Evolutionary conservation across 345 rosid species (phyloP).

Genomic region (Ricinus communis): DNA sequence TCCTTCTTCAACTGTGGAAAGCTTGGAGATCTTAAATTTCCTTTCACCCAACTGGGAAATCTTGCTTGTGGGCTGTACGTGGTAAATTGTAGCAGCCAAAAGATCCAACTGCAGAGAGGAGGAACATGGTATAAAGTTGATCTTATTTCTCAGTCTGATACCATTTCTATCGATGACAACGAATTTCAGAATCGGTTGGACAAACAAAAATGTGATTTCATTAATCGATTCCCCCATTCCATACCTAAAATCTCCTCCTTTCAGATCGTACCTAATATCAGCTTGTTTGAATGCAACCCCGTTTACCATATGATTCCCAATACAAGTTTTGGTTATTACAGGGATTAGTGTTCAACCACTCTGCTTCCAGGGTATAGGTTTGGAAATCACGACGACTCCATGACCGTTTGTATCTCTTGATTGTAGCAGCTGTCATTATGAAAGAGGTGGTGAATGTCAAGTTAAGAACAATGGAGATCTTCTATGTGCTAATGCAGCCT

Average conservation of each 20-base stretch:
- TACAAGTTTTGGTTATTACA: background rate
- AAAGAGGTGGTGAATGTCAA: constrained; percentile 1
- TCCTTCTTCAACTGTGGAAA: background rate
- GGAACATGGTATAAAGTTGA: too few relatives aligned
- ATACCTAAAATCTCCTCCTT: background rate
- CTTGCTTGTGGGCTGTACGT: background rate
- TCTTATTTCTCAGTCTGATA: too few relatives aligned
- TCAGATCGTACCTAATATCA: background rate
- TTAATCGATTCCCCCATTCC: background rate
- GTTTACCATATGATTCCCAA: background rate
- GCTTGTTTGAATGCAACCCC: background rate
- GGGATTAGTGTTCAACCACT: background rate
- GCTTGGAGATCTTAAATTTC: background rate
- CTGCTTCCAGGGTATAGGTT: background rate
- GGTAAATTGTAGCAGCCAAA: background rate
- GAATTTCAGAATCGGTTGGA: background rate
- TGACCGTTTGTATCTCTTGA: background rate
- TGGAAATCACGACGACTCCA: background rate
- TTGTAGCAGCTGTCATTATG: background rate
- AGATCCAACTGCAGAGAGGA: background rate
- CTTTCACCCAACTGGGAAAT: background rate
- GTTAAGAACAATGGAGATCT: background rate
- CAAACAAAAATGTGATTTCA: background rate
- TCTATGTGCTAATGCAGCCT: background rate
- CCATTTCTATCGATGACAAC: background rate